Evolutionary conservation across 2,329 filamentous ascomycete genomes (phyloP).

Genomic region (Paraphaeosphaeria sporulosa): DNA sequence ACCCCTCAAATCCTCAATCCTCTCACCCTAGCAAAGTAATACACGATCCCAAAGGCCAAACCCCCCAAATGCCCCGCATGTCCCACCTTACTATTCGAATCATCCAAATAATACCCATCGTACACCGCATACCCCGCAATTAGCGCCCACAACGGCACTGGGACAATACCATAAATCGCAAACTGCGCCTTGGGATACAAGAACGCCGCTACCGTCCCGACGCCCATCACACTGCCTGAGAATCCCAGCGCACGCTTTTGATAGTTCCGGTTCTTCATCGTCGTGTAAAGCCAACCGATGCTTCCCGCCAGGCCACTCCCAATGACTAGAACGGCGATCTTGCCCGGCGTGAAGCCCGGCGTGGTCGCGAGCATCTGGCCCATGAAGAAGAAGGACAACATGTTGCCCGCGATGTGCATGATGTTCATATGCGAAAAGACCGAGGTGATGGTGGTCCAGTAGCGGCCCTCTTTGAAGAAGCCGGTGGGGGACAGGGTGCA

Average conservation of each 20-base stretch:
- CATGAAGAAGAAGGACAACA: constrained; percentile 51
- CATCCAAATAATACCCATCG: constrained; percentile 51
- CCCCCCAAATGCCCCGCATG: constrained; percentile 58
- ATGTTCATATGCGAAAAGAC: constrained; percentile 50
- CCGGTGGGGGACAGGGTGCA: constrained; percentile 42
- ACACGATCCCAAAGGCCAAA: constrained; percentile 47
- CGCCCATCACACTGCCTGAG: constrained; percentile 52
- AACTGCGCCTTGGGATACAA: constrained; percentile 46
- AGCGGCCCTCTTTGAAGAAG: constrained; percentile 37
- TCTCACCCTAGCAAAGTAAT: constrained; percentile 35
- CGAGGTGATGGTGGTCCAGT: constrained; percentile 50
- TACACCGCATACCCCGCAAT: constrained; percentile 46
- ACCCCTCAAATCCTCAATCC: constrained; percentile 19
- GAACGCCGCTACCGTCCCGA: constrained; percentile 46
- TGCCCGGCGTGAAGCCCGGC: constrained; percentile 37
- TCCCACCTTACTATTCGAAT: constrained; percentile 34
- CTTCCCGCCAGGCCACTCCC: constrained; percentile 41
- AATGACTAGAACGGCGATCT: constrained; percentile 36
- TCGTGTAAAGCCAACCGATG: constrained; percentile 23
- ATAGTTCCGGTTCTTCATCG: not conserved
- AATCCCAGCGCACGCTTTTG: constrained; percentile 41
- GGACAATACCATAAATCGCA: constrained; percentile 48
- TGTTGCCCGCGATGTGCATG: constrained; percentile 52
- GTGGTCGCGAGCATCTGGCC: constrained; percentile 41
- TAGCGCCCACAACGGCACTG: constrained; percentile 50